Conservation (phyloP, 1,284 basidiomycete species). For the Heterobasidion parviporum region DNA sequence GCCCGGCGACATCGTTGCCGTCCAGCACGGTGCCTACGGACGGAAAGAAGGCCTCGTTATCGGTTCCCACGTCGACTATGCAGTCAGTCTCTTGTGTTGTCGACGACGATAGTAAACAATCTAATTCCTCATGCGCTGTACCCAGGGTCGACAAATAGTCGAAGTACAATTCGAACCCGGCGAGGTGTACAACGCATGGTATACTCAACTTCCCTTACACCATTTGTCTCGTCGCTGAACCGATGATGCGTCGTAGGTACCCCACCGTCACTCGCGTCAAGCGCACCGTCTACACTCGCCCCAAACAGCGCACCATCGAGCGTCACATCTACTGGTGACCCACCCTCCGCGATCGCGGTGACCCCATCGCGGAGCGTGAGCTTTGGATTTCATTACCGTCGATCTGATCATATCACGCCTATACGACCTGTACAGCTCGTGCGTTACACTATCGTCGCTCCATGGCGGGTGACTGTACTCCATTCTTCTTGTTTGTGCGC, state of each 20-base stretch:
- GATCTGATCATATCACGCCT: neutral
- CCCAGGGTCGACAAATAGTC: slow-evolving; percentile 69
- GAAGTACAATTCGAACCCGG: slow-evolving; percentile 68
- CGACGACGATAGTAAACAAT: neutral
- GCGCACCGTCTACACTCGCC: slow-evolving; percentile 54
- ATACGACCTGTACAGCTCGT: neutral
- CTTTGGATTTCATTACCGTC: neutral
- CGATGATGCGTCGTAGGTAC: slow-evolving; percentile 35
- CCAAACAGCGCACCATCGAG: slow-evolving; percentile 50
- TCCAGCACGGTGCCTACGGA: slow-evolving; percentile 53
- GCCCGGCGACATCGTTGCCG: slow-evolving; percentile 74
- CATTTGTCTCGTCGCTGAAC: neutral
- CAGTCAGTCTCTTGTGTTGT: slow-evolving; percentile 33
- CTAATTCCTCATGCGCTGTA: slow-evolving; percentile 59
- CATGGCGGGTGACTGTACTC: neutral
- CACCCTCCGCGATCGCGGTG: neutral
- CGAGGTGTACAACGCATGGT: slow-evolving; percentile 64
- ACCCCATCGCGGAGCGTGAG: neutral
- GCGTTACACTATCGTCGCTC: neutral
- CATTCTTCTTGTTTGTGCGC: too few relatives aligned
- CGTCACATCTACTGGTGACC: slow-evolving; percentile 64
- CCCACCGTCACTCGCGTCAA: slow-evolving; percentile 65
- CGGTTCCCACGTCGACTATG: slow-evolving; percentile 60
- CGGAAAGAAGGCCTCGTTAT: slow-evolving; percentile 70
- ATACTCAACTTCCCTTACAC: slow-evolving; percentile 14